Evolutionary conservation across 805 yeast genomes (phyloP).

Genomic region (Scheffersomyces stipitis): DNA sequence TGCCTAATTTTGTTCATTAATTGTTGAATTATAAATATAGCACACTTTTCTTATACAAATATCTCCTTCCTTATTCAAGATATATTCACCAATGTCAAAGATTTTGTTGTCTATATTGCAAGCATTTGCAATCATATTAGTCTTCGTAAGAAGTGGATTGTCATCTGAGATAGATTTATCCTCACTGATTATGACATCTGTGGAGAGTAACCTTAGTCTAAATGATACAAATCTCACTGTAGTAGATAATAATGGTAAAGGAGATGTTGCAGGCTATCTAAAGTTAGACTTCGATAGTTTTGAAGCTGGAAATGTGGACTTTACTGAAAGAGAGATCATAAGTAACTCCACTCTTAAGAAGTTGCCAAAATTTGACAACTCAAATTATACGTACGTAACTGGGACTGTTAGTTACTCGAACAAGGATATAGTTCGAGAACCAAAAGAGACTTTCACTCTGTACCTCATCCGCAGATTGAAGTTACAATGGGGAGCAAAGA

Average conservation of each 20-base stretch:
- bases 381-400: too few species aligned
- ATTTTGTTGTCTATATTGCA: too few species aligned
- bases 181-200: too few species aligned
- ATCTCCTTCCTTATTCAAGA: too few species aligned
- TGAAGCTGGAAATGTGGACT: neutral
- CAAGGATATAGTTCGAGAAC: neutral
- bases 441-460: neutral
- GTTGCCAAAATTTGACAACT: neutral
- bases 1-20: too few species aligned
- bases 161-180: neutral
- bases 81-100: too few species aligned
- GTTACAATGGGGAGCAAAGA: neutral
- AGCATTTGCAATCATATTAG: neutral
- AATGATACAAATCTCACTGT: neutral
- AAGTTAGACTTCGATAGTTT: neutral
- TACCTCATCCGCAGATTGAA: neutral
- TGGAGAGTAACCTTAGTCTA: too few species aligned
- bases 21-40: too few species aligned
- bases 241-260: neutral
- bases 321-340: neutral
- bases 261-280: constrained; percentile 1
- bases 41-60: too few species aligned
- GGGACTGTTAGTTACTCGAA: too few species aligned
- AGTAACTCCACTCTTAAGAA: neutral
- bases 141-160: neutral